Evolutionary conservation across 495 filamentous ascomycete genomes (phyloP), one percentile per base, ranked within the genome.

Genomic region (Annulohypoxylon moriforme): DNA sequence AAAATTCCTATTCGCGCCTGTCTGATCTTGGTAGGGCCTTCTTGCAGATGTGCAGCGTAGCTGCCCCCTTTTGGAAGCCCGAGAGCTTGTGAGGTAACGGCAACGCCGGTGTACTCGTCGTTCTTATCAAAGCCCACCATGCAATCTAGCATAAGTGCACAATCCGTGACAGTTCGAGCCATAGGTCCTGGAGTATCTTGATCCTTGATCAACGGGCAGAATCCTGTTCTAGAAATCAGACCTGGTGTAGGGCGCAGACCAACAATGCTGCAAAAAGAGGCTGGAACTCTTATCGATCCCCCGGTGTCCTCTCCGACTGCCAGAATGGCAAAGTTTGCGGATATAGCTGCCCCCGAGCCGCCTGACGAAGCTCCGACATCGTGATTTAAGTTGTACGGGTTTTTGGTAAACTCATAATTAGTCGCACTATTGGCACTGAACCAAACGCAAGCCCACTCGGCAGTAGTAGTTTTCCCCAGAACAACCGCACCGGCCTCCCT

Each of bases 401-500:
- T 73, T 46, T 72, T 47, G 13, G 64, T 67, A 22, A 69, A 60
- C n/a, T 67, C 44, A 14, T 70, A 73, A 53, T 66, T 52, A 13
- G 38, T 74, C 73, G 71, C 33, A 36, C 77, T 31, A 7, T 63
- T 69, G 9, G 20, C 18, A n/a, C 66, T 69, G 29, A 64, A 69
- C 60, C 60, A 64, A 20, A 64, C 59, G 0, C 59, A 58, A 8
- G 60, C 59, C 67, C 67, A 69, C 52, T 69, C 67, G 33, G 67
- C 59, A 8, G 59, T 33, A 13, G 60, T 69, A 0, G 75, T 71
- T 50, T 81, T 77, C 18, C 79, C 80, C 14, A 87, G 73, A 29
- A 87, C 80, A 33, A 87, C 76, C 10, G 76, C 77, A 11, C 80
- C 80, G 11, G 78, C 78, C 13, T 79, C 79, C 57, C 84, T 78